Conservation (phyloP, 169 alveolate genomes). For the Plasmodium knowlesi region DNA sequence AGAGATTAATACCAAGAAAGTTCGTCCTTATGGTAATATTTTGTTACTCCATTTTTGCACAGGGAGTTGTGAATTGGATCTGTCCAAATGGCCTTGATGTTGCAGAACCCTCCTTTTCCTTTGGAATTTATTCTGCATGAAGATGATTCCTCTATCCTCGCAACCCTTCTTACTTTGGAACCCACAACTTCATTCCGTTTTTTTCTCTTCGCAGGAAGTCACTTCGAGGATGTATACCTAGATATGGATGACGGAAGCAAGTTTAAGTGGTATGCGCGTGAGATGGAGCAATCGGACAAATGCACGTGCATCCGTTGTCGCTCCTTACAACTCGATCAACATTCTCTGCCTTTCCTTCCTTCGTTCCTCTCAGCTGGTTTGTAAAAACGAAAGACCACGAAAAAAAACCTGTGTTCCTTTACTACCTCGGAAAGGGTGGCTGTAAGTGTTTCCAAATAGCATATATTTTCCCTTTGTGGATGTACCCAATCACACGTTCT, state of each 20-base stretch:
- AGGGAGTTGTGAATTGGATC: not conserved
- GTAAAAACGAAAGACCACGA: conserved; percentile 7
- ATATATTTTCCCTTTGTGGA: not conserved
- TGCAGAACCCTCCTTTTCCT: not conserved
- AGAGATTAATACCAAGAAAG: not conserved
- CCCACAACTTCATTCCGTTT: not conserved
- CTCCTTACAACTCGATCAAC: not conserved
- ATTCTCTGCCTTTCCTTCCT: not conserved
- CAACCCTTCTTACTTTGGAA: not conserved
- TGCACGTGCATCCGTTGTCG: not conserved
- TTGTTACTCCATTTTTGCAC: not conserved
- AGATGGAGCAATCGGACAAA: not conserved
- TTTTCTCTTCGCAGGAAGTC: not conserved
- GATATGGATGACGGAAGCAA: not conserved
- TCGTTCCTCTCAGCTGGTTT: conserved; percentile 29
- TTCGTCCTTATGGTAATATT: not conserved
- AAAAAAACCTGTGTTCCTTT: conserved; percentile 31
- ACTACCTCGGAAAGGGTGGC: conserved; percentile 64
- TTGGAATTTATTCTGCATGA: not conserved
- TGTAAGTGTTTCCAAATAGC: not conserved
- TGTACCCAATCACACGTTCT: not conserved
- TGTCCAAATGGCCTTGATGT: not conserved
- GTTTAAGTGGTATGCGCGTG: not conserved
- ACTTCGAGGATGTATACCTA: conserved; percentile 19
- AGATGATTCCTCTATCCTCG: not conserved